Evolutionary conservation across 192 early-diverging fungal genomes (phyloP), one percentile per base, ranked within the genome.

Genomic region (Umbelopsis isabellina): DNA sequence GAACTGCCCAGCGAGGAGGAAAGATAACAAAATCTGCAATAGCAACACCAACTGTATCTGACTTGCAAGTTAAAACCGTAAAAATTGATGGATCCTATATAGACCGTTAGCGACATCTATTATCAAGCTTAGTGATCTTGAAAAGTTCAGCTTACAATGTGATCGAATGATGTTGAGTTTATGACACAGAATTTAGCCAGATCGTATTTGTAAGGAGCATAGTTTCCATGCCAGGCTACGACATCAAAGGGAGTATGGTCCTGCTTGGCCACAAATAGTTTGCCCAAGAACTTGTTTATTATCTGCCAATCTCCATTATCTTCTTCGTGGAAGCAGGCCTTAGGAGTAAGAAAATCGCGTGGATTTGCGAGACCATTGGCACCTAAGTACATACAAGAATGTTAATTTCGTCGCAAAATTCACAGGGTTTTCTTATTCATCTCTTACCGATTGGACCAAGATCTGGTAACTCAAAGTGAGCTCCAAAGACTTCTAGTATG

Each of bases 211-310:
- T 86, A 98, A 1, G 97, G 97, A 10, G 89, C 91, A 78, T 97
- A 98, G 86, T 98, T 98, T 46, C 97, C 97, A 77, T 97, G 94
- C 94, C 97, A 98, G 13, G 95, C 97, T 27, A 97, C 95, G 1
- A 98, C 95, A 75, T 99, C 94, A 69, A 93, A 99, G 9, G 95
- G 94, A 20, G 90, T 92, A 78, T 99, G 95, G 55, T 86, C 70
- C 83, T 92, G 90, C 20, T 74, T 69, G 8, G 87, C 87, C n/a
- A 68, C 61, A 81, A 94, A 96, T 16, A 97, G 72, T 49, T 86
- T 77, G 44, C 95, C 93, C 37, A 92, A 90, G 79, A 89, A 97
- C 83, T 98, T 98, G 74, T 85, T 88, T 25, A 92, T 66, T 11
- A 97, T 89, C 0, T 82, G 72, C 85, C 88, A 98, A 3, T 68